A percentile compares a stretch with the other conserved stretches of the same genome.
These are phyloP conservation scores for Paramyrothecium roridum DNA, from an alignment of 2,329 filamentous ascomycete genomes.

Conservation along the genomic window DNA sequence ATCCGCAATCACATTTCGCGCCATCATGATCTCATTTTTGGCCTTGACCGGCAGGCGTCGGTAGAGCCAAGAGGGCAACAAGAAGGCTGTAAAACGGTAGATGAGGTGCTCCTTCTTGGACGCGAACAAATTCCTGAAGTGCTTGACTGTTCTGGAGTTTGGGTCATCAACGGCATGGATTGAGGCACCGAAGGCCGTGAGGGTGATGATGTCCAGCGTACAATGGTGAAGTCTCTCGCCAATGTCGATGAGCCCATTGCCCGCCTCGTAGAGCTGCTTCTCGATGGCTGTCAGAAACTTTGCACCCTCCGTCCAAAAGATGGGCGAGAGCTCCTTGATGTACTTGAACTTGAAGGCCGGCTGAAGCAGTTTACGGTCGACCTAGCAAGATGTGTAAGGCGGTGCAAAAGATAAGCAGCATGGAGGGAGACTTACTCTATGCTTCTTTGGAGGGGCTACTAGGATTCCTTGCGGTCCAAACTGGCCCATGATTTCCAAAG, in stretches of 20 bases:
- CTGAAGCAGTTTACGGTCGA: slow-evolving; percentile 9
- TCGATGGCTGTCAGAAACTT: slow-evolving; percentile 9
- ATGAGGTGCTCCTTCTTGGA: slow-evolving; percentile 6
- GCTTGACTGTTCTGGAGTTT: slow-evolving; percentile 4
- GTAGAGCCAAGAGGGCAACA: slow-evolving; percentile 7
- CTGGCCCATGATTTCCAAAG: slow-evolving; percentile 9
- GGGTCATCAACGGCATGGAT: slow-evolving; percentile 9
- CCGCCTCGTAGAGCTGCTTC: slow-evolving; percentile 5
- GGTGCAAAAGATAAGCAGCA: background rate
- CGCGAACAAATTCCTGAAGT: slow-evolving; percentile 10
- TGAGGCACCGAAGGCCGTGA: slow-evolving; percentile 31
- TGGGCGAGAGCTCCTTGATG: slow-evolving; percentile 1
- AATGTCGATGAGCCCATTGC: slow-evolving; percentile 35
- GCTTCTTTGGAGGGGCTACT: slow-evolving; percentile 6
- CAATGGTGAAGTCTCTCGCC: slow-evolving; percentile 43
- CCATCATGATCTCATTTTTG: slow-evolving; percentile 8
- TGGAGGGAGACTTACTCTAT: slow-evolving; percentile 5
- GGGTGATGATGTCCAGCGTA: slow-evolving; percentile 45
- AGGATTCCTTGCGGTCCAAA: slow-evolving; percentile 6
- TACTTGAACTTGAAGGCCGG: slow-evolving; percentile 3
- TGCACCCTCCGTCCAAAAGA: slow-evolving; percentile 3
- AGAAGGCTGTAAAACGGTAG: slow-evolving; percentile 6
- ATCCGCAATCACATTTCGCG: slow-evolving; percentile 7
- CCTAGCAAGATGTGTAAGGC: background rate
- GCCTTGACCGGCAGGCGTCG: slow-evolving; percentile 7